A percentile compares a stretch with the other conserved stretches of the same genome.
Evolutionary conservation across 129 eudicot genomes (phyloP).

Genomic region (Calendula officinalis): DNA sequence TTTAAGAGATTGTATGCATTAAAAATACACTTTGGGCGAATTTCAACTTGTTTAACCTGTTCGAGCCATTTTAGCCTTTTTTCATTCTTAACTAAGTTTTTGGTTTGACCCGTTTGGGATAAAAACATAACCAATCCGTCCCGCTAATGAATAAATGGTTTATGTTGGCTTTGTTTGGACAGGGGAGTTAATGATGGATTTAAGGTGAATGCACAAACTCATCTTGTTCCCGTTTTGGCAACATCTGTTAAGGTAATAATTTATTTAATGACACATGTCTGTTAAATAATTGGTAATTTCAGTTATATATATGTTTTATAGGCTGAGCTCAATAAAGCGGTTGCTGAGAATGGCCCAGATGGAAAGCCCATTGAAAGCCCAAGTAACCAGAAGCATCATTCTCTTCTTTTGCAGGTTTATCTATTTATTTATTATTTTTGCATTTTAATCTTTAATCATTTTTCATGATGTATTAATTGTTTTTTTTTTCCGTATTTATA

Average conservation of each 20-base stretch:
- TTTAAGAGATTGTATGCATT: background rate
- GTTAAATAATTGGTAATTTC: background rate
- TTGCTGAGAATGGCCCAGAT: constrained; percentile 44
- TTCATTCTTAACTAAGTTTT: background rate
- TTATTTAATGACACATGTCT: background rate
- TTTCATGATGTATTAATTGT: constrained; percentile 15
- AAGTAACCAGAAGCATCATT: constrained; percentile 60
- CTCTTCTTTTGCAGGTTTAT: constrained; percentile 70
- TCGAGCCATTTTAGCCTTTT: background rate
- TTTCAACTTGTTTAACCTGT: constrained; percentile 1
- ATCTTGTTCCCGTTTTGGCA: constrained; percentile 91
- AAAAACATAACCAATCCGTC: background rate
- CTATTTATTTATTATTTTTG: background rate
- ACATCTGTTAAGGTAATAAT: constrained; percentile 77
- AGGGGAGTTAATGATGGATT: constrained; percentile 89
- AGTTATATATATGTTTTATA: constrained; percentile 21
- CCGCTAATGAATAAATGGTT: background rate
- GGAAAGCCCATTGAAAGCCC: constrained; percentile 36
- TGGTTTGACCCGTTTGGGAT: background rate
- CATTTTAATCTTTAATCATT: background rate
- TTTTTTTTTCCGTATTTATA: constrained; percentile 18
- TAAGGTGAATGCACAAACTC: constrained; percentile 84
- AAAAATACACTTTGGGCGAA: constrained; percentile 4
- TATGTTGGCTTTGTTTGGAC: constrained; percentile 19
- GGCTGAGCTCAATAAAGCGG: constrained; percentile 82